Evolutionary conservation across 495 filamentous ascomycete genomes (phyloP).

Genomic region (Trichoderma asperelloides): DNA sequence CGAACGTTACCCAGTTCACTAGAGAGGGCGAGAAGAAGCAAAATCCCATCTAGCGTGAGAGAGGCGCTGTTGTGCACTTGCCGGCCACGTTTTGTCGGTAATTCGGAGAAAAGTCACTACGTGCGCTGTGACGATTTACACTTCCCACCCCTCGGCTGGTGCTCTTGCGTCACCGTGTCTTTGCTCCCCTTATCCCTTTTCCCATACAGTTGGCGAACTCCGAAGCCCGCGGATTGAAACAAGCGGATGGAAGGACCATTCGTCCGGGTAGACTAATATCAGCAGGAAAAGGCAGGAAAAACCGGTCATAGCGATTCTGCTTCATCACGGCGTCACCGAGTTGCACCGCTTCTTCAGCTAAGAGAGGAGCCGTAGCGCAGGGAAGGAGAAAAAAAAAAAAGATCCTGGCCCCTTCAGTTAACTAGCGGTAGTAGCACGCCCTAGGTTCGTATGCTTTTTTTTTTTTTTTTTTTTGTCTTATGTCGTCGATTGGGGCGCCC

Average conservation of each 20-base stretch:
- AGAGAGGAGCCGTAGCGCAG: not conserved
- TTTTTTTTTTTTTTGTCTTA: not conserved
- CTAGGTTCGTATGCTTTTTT: not conserved
- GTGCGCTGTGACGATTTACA: not conserved
- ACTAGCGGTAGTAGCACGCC: not conserved
- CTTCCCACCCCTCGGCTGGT: not conserved
- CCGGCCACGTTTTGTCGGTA: not conserved
- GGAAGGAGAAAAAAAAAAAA: not conserved
- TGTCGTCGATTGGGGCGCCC: not conserved
- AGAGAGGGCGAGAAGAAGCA: not conserved
- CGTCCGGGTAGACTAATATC: not conserved
- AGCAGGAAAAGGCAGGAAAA: not conserved
- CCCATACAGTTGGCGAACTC: not conserved
- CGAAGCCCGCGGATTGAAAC: not conserved
- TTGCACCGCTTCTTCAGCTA: not conserved
- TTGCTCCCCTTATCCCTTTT: not conserved
- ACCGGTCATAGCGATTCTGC: not conserved
- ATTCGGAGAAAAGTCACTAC: not conserved
- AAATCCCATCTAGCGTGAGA: not conserved
- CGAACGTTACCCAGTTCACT: not conserved
- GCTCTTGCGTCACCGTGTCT: not conserved
- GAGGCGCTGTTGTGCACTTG: not conserved
- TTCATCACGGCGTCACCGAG: conserved; percentile 6
- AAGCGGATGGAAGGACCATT: not conserved
- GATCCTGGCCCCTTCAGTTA: not conserved